phyloP scores from a whole-genome alignment of 2,329 filamentous ascomycete genomes.

The Chrysoporthe cubensis region DNA sequence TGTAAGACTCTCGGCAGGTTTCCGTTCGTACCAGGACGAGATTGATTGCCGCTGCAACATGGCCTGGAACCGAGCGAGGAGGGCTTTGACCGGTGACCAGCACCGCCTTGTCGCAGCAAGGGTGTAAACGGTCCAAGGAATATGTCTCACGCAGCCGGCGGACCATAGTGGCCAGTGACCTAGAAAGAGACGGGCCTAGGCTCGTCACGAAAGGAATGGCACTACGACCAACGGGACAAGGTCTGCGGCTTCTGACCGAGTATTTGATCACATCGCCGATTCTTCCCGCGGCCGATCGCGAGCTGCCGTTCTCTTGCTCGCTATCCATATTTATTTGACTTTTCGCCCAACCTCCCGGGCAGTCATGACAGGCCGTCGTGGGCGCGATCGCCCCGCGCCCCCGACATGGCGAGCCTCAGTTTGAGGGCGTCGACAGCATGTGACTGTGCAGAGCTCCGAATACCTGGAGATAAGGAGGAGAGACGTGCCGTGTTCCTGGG shows the following conservation, averaged over 20 bases:
- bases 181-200: slow-evolving; percentile 5
- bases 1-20: neutral
- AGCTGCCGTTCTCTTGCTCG: neutral
- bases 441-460: too few relatives aligned
- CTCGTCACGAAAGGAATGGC: neutral
- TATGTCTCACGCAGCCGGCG: neutral
- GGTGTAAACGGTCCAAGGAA: slow-evolving; percentile 4
- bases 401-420: too few relatives aligned
- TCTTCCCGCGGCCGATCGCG: neutral
- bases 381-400: too few relatives aligned
- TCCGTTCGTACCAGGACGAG: neutral
- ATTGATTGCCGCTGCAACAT: neutral
- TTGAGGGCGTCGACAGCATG: too few relatives aligned
- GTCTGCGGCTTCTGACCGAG: slow-evolving; percentile 8
- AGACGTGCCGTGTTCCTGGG: too few relatives aligned
- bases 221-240: neutral
- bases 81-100: neutral
- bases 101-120: slow-evolving; percentile 7
- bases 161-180: neutral
- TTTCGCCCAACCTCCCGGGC: neutral
- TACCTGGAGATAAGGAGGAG: too few relatives aligned
- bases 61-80: neutral
- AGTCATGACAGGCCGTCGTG: too few relatives aligned
- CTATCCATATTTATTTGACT: neutral
- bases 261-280: neutral